Conservation (phyloP, 148 eudicot genomes). For the Vaccinium corymbosum region DNA sequence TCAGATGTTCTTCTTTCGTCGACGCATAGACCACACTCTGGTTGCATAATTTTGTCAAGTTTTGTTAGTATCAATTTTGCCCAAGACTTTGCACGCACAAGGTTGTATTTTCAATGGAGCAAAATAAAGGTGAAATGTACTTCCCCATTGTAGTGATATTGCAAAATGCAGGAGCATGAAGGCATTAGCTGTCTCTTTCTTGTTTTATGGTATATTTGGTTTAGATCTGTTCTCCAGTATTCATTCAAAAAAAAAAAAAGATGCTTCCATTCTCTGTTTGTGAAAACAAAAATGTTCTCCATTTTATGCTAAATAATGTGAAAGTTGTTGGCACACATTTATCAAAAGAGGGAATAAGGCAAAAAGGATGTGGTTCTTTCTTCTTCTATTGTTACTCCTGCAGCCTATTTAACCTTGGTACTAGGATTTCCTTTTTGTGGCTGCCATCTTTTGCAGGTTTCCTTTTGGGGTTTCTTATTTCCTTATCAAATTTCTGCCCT, state of each 20-base stretch:
- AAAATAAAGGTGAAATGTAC: background rate
- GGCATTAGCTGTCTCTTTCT: background rate
- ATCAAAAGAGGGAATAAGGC: background rate
- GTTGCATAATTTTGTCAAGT: background rate
- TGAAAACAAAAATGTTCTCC: background rate
- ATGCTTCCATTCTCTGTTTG: background rate
- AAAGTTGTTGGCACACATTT: background rate
- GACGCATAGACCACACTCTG: background rate
- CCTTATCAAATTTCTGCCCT: background rate
- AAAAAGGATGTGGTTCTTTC: background rate
- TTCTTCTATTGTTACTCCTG: background rate
- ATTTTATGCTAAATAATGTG: background rate
- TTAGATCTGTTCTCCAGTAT: background rate
- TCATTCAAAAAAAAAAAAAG: background rate
- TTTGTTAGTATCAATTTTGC: background rate
- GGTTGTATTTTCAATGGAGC: background rate
- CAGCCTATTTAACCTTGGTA: background rate
- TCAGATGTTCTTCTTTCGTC: background rate
- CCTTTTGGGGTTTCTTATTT: background rate
- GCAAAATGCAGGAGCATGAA: background rate
- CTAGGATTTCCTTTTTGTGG: background rate
- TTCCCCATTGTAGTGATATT: background rate
- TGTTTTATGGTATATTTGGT: background rate
- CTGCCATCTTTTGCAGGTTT: background rate
- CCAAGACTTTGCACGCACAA: background rate